These are phyloP conservation scores for Aureobasidium pullulans DNA, from an alignment of 2,329 filamentous ascomycete species.

Conservation along the genomic window DNA sequence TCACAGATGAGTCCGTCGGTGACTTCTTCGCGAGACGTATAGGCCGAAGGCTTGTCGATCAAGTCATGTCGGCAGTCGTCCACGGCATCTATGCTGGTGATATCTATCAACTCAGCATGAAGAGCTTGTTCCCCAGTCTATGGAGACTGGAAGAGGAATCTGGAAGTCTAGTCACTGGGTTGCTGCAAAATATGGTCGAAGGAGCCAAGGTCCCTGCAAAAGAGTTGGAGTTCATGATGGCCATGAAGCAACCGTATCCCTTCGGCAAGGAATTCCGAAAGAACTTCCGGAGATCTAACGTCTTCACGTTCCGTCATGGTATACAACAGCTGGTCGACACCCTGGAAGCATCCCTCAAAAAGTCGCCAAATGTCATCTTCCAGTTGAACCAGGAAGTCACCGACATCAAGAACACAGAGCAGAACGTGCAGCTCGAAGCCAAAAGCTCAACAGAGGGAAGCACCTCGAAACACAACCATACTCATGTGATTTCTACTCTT, in stretches of 20 bases:
- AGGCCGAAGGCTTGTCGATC: slow-evolving; percentile 54
- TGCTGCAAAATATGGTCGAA: slow-evolving; percentile 24
- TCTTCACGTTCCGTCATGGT: slow-evolving; percentile 40
- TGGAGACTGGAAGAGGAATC: slow-evolving; percentile 43
- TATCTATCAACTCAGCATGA: slow-evolving; percentile 69
- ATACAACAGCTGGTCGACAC: slow-evolving; percentile 32
- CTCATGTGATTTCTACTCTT: slow-evolving; percentile 59
- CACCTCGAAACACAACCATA: slow-evolving; percentile 28
- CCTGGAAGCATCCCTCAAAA: slow-evolving; percentile 30
- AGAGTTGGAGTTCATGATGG: slow-evolving; percentile 26
- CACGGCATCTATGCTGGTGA: slow-evolving; percentile 94
- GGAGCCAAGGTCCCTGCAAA: slow-evolving; percentile 30
- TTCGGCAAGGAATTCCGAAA: slow-evolving; percentile 22
- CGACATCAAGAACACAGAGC: slow-evolving; percentile 16
- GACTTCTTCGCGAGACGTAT: slow-evolving; percentile 54
- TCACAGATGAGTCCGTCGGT: slow-evolving; percentile 64
- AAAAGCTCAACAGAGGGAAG: slow-evolving; percentile 19
- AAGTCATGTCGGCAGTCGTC: slow-evolving; percentile 64
- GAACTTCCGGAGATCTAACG: slow-evolving; percentile 28
- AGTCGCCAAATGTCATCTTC: slow-evolving; percentile 34
- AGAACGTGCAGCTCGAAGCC: slow-evolving; percentile 4
- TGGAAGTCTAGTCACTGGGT: slow-evolving; percentile 31
- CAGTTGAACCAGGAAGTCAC: slow-evolving; percentile 35
- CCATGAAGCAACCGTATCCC: slow-evolving; percentile 16
- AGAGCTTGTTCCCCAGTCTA: slow-evolving; percentile 49